Evolutionary conservation across 805 yeast species (phyloP), one percentile per base, ranked within the genome.

Genomic region (Ascoidea rubescens): DNA sequence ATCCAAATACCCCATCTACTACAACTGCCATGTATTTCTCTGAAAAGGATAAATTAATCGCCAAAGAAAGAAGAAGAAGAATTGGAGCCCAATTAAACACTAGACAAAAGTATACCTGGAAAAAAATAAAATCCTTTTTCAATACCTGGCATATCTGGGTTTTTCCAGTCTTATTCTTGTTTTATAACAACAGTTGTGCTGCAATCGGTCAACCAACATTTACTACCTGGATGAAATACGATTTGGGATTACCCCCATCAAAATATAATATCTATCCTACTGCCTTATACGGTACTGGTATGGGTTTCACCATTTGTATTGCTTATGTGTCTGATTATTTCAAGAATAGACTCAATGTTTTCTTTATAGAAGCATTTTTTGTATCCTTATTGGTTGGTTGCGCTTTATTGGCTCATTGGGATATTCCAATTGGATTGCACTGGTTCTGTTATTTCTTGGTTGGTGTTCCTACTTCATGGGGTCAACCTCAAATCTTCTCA

Each of bases 401-500:
- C 60, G 62, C 72, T 4, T 59, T 71, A 4, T 63, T 77, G 48
- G 68, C 78, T 0, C 62, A 56, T 10, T 79, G 82, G 81, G 57
- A 73, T 48, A 69, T 77, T 32, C 75, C 78, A 1, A 61, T 57
- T 10, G 75, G 74, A 1, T 68, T 71, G 44, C 78, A 76, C 53
- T 77, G 80, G 77, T 62, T 72, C 8, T 65, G 72, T 12, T 79
- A 75, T 60, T 76, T 71, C 56, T 55, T 77, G 49, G 61, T 72
- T 3, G 77, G 78, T 2, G 60, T 73, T 14, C 79, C 80, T 8
- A 64, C 73, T 0, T 59, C 74, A 2, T 71, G 71, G 72, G 82
- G 80, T 1, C 82, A 75, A 63, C 81, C 82, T 1, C 69, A 74
- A 56, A 74, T 77, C 12, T 78, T 72, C 54, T 67, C 79, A 2